A percentile compares a stretch with the other conserved stretches of the same genome.
Evolutionary conservation across 345 rosid genomes (phyloP).

Genomic region (Cardamine resedifolia): DNA sequence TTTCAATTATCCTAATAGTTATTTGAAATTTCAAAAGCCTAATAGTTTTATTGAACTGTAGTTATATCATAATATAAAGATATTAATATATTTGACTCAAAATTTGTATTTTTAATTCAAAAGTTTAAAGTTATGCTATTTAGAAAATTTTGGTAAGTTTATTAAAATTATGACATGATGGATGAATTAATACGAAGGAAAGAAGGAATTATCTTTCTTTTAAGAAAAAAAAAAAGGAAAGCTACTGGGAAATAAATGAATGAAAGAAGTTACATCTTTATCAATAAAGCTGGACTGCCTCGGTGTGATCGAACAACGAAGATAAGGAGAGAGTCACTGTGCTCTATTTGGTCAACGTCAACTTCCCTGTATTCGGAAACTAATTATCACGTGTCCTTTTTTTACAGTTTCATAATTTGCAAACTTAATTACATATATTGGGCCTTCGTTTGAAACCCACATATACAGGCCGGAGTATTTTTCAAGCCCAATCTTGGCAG

Average conservation of each 20-base stretch:
- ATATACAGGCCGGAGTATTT: background rate
- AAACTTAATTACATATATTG: background rate
- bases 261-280: constrained; percentile 25
- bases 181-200: background rate
- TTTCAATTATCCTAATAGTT: too few relatives aligned
- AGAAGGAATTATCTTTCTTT: background rate
- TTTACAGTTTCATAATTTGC: background rate
- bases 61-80: too few relatives aligned
- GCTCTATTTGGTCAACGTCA: constrained; percentile 23
- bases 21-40: too few relatives aligned
- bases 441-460: constrained; percentile 6
- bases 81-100: too few relatives aligned
- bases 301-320: constrained; percentile 16
- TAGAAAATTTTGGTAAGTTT: background rate
- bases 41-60: too few relatives aligned
- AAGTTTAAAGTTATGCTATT: background rate
- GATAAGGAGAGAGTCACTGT: constrained; percentile 16
- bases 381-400: background rate
- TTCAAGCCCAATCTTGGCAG: background rate
- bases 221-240: background rate
- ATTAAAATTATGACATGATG: background rate
- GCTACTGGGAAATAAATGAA: constrained; percentile 7
- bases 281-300: constrained; percentile 30
- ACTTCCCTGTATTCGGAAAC: background rate
- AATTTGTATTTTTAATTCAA: background rate